Evolutionary conservation across 2,329 filamentous ascomycete genomes (phyloP).

Genomic region (Arthrinium phaeospermum): DNA sequence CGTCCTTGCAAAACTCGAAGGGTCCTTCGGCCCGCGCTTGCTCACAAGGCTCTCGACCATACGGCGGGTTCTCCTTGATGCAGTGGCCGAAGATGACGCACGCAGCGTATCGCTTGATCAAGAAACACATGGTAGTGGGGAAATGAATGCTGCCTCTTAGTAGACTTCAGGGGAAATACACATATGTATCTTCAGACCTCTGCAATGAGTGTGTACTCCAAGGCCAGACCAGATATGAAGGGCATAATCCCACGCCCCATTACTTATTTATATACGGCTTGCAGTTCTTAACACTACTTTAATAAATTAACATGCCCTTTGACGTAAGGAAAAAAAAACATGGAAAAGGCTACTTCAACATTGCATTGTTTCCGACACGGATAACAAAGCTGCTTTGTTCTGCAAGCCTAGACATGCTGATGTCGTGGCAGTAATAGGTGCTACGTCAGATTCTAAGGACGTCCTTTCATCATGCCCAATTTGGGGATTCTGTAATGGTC

Average conservation of each 20-base stretch:
- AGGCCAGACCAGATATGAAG: no score
- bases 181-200: not conserved
- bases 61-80: not conserved
- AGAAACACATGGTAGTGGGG: slow-evolving; percentile 13
- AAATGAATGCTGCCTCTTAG: no score
- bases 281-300: not conserved
- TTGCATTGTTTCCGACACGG: not conserved
- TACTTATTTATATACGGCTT: no score
- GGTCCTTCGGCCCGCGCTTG: not conserved
- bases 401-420: not conserved
- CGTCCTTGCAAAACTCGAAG: slow-evolving; percentile 7
- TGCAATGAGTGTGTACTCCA: not conserved
- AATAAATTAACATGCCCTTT: not conserved
- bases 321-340: not conserved
- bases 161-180: not conserved
- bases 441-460: not conserved
- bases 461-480: no score
- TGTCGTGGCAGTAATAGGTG: not conserved
- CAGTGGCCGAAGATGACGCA: slow-evolving; percentile 21
- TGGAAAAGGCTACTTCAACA: not conserved
- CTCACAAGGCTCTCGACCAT: slow-evolving; percentile 2
- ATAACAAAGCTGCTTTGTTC: not conserved
- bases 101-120: slow-evolving; percentile 20
- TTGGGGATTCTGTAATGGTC: no score
- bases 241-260: not conserved